phyloP scores from a whole-genome alignment of 768 basidiomycete species.

The Crepidotus variabilis region DNA sequence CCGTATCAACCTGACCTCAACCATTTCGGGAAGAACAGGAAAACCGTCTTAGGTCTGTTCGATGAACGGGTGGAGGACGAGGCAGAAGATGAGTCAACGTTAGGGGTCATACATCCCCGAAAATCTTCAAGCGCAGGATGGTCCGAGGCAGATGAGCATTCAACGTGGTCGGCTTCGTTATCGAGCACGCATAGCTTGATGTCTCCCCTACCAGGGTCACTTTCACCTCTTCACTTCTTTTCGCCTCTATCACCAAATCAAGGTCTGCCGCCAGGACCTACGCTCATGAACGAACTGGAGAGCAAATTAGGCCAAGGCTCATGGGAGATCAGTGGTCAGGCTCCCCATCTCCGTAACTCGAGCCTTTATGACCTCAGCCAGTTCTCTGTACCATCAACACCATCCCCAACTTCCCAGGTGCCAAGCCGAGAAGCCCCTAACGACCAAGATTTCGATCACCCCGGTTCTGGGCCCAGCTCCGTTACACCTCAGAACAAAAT shows the following conservation, averaged over 20 bases:
- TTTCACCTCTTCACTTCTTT: conserved; percentile 31
- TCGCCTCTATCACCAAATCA: conserved; percentile 18
- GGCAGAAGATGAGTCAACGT: neutral
- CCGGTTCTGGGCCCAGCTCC: neutral
- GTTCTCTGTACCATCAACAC: conserved; percentile 40
- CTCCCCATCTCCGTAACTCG: conserved; percentile 43
- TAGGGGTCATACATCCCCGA: neutral
- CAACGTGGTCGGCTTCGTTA: conserved; percentile 23
- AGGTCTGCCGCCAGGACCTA: conserved; percentile 18
- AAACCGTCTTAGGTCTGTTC: conserved; percentile 63
- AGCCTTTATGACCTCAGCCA: conserved; percentile 53
- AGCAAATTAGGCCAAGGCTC: conserved; percentile 47
- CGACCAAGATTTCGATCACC: conserved; percentile 8
- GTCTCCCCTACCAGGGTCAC: conserved; percentile 11
- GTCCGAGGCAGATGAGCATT: conserved; percentile 17
- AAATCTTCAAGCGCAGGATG: neutral
- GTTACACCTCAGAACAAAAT: conserved; percentile 1
- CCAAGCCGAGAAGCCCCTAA: conserved; percentile 1
- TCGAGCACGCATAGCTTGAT: conserved; percentile 22
- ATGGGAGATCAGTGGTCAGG: conserved; percentile 3
- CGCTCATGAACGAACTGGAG: conserved; percentile 59
- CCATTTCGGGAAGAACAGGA: conserved; percentile 29
- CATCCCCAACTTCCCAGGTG: conserved; percentile 22
- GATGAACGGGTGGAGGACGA: conserved; percentile 24
- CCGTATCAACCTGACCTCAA: conserved; percentile 14